phyloP scores from a whole-genome alignment of 768 basidiomycete genomes.

The Leccinellum rugosiceps region DNA sequence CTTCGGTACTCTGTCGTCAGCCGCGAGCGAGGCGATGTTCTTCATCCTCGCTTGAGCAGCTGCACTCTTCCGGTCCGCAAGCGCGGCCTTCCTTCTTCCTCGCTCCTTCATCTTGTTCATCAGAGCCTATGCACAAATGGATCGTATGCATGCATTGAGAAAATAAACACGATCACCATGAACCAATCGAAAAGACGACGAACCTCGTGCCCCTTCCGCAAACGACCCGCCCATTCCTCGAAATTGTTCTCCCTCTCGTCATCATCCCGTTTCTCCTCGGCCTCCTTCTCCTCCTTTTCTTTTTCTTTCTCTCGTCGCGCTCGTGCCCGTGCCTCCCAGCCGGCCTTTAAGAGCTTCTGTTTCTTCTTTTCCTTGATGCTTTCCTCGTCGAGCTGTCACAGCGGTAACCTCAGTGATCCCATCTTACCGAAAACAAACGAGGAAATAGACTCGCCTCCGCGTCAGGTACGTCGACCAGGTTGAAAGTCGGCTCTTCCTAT shows the following conservation, averaged over 20 bases:
- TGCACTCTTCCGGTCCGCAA: slow-evolving; percentile 90
- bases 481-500: slow-evolving; percentile 83
- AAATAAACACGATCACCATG: background rate
- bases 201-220: slow-evolving; percentile 82
- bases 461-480: slow-evolving; percentile 89
- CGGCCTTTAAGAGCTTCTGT: slow-evolving; percentile 90
- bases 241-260: slow-evolving; percentile 74
- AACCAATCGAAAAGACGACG: slow-evolving; percentile 6
- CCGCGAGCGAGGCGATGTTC: slow-evolving; percentile 87
- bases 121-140: slow-evolving; percentile 47
- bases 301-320: slow-evolving; percentile 84
- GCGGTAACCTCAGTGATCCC: background rate
- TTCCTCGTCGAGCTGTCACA: slow-evolving; percentile 78
- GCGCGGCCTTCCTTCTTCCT: slow-evolving; percentile 69
- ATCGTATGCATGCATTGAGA: background rate
- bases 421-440: background rate
- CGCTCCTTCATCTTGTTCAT: slow-evolving; percentile 87
- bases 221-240: slow-evolving; percentile 65
- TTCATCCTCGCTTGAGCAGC: slow-evolving; percentile 97
- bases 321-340: slow-evolving; percentile 85
- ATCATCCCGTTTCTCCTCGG: slow-evolving; percentile 61
- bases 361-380: slow-evolving; percentile 91
- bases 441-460: slow-evolving; percentile 56
- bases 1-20: slow-evolving; percentile 78
- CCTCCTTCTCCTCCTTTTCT: slow-evolving; percentile 66